Base-by-base conservation (phyloP, 1,284 basidiomycete species). In the Marasmius oreades region DNA sequence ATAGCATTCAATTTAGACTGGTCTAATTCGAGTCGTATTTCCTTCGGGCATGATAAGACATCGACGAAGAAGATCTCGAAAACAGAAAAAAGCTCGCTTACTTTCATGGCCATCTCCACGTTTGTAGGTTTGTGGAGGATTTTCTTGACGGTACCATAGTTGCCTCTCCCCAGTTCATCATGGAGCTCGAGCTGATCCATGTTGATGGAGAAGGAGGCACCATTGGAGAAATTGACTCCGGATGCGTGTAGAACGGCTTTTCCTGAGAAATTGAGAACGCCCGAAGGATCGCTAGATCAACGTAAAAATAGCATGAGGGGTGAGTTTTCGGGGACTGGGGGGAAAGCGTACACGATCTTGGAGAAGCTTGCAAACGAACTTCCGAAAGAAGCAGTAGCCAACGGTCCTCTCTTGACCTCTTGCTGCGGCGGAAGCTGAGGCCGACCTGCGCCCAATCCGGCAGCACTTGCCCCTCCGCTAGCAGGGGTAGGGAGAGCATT, bases 61-160 rank as follows among this genome's bases (percentile, higher is more conserved):
- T 36, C 39, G 20, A 43, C 52, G 53, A 48, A 16, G 24, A 52
- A 55, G 24, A 23, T 11, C 28, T 22, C 22, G 57, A 26, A 14
- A 28, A 39, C 22, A 31, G 18, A 22, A 39, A 37, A 51, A 61
- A 66, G 52, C n/a, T n/a, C n/a, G n/a, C n/a, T n/a, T 55, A 95
- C 94, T 86, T 99, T 99, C 94, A 99, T 97, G 10, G 96, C 96
- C 95, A 99, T 98, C 58, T 85, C 83, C 31, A 98, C 94, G 55
- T 94, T 94, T 3, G 94, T 98, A 12, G 94, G 94, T 60, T 86
- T 93, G 68, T 99, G 96, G 45, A 92, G 78, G 2, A 98, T 96
- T 69, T 92, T 93, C 76, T 95, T 95, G 5, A 99, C 97, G 1
- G 94, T 96, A 23, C 96, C 96, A 68, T 99, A 99, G 70, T 98